Conservation (phyloP, 805 yeast genomes). For the Ogataea nonfermentans region DNA sequence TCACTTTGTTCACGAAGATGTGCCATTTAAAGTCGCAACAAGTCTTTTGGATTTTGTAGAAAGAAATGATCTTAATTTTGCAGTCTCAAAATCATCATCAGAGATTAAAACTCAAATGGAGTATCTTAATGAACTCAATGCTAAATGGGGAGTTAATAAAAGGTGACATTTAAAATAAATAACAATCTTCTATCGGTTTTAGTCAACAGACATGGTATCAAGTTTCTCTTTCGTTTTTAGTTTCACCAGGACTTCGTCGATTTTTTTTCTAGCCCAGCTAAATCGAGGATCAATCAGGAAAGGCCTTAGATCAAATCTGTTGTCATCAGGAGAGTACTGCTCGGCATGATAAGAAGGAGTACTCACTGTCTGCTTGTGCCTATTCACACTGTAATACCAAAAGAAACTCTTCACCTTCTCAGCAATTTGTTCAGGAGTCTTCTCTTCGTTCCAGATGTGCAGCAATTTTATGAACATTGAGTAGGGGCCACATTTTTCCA, state of each 20-base stretch:
- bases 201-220: constrained; percentile 46
- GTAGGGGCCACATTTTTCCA: constrained; percentile 94
- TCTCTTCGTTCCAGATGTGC: constrained; percentile 87
- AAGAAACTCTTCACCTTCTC: constrained; percentile 90
- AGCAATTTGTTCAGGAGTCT: constrained; percentile 82
- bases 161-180: constrained; percentile 12
- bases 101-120: constrained; percentile 27
- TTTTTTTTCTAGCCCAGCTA: constrained; percentile 85
- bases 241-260: constrained; percentile 73
- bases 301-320: constrained; percentile 95
- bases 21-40: constrained; percentile 63
- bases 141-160: constrained; percentile 33
- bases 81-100: constrained; percentile 9
- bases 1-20: constrained; percentile 94
- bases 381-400: constrained; percentile 89
- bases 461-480: constrained; percentile 88
- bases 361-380: constrained; percentile 96
- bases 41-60: constrained; percentile 50
- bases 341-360: constrained; percentile 98
- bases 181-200: neutral
- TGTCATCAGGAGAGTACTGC: constrained; percentile 97
- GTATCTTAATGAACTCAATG: constrained; percentile 29
- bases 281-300: constrained; percentile 87
- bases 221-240: constrained; percentile 40
- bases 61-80: constrained; percentile 38